phyloP scores from a whole-genome alignment of 306 rosid species.

The Sesbania bispinosa region DNA sequence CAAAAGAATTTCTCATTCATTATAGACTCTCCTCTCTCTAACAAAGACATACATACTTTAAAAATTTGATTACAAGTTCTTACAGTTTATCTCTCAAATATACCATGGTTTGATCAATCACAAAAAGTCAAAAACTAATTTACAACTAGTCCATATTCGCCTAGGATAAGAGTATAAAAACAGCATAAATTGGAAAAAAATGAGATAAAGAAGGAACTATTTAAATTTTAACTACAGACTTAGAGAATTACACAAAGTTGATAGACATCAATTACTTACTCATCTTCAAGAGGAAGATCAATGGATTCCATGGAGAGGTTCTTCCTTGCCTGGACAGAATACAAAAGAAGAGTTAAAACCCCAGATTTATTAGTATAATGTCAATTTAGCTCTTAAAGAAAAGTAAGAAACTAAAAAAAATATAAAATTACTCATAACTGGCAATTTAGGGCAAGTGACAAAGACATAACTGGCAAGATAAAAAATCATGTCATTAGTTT shows the following conservation, averaged over 20 bases:
- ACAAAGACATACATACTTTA: not conserved
- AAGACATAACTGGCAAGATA: slow-evolving; percentile 8
- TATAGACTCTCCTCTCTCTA: not conserved
- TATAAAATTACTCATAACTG: not conserved
- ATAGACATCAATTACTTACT: slow-evolving; percentile 59
- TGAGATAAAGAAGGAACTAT: not conserved
- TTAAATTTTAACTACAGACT: not conserved
- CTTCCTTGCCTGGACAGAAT: slow-evolving; percentile 75
- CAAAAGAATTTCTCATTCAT: not conserved
- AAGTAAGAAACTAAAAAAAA: slow-evolving; percentile 4
- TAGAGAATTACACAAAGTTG: slow-evolving; percentile 9
- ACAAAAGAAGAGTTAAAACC: slow-evolving; percentile 6
- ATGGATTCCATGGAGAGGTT: slow-evolving; percentile 91
- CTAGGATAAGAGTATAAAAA: not conserved
- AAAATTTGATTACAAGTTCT: not conserved
- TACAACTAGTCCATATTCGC: not conserved
- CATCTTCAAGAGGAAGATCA: slow-evolving; percentile 55
- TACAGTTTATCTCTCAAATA: slow-evolving; percentile 4
- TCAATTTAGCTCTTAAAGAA: slow-evolving; percentile 3
- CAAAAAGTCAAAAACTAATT: not conserved
- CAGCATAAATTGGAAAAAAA: not conserved
- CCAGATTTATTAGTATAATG: not conserved
- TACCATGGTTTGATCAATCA: not conserved
- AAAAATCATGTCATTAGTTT: slow-evolving; percentile 7
- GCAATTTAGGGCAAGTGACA: slow-evolving; percentile 19